Evolutionary conservation across 2,329 filamentous ascomycete genomes (phyloP).

Genomic region (Ophiosphaerella korrae): DNA sequence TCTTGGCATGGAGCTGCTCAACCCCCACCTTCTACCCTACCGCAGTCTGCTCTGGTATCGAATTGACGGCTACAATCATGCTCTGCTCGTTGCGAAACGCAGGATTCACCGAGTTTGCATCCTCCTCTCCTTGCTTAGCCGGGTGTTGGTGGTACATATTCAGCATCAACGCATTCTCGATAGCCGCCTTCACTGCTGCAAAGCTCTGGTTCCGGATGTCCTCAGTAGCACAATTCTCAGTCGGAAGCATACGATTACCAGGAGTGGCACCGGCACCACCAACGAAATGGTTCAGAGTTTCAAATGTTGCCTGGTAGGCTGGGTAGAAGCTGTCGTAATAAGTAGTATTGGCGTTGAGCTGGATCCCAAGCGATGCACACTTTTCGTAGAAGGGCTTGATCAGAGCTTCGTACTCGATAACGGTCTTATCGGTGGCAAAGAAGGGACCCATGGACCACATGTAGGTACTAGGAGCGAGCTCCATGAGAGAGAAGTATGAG

Average conservation of each 20-base stretch:
- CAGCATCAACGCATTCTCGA: conserved; percentile 28
- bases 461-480: conserved; percentile 26
- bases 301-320: conserved; percentile 39
- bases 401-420: conserved; percentile 27
- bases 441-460: conserved; percentile 35
- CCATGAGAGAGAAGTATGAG: conserved; percentile 33
- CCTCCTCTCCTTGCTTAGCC: conserved; percentile 20
- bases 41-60: conserved; percentile 22
- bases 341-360: conserved; percentile 27
- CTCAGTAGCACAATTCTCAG: conserved; percentile 34
- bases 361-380: conserved; percentile 27
- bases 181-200: conserved; percentile 24
- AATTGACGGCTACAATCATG: conserved; percentile 30
- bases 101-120: conserved; percentile 36
- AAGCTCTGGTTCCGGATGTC: conserved; percentile 34
- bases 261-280: conserved; percentile 39
- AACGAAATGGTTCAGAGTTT: conserved; percentile 26
- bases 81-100: conserved; percentile 35
- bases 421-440: conserved; percentile 34
- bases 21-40: conserved; percentile 27
- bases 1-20: conserved; percentile 23
- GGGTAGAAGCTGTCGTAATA: conserved; percentile 34
- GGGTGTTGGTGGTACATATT: conserved; percentile 35
- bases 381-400: conserved; percentile 32
- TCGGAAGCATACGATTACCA: conserved; percentile 44